Evolutionary conservation across 768 basidiomycete genomes (phyloP).

Genomic region (Lactifluus piperatus): DNA sequence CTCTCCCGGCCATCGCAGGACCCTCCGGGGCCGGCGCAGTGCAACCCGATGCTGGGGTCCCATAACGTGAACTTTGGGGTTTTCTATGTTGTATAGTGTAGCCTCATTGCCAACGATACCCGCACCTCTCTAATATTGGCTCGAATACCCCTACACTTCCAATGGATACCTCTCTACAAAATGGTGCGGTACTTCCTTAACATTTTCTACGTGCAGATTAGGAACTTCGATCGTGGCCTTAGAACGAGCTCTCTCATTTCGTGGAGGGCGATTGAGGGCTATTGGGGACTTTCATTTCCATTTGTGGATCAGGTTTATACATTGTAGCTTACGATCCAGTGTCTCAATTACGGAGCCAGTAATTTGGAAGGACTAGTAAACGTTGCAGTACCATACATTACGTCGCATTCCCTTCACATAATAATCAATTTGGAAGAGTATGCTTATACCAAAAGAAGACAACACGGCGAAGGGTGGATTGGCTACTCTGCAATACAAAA

Average conservation of each 20-base stretch:
- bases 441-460: not conserved
- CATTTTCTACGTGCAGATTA: not conserved
- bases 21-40: not conserved
- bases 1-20: constrained; percentile 11
- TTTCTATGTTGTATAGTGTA: not conserved
- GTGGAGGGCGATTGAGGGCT: not conserved
- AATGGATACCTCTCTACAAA: not conserved
- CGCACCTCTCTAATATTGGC: not conserved
- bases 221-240: not conserved
- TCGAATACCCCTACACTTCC: not conserved
- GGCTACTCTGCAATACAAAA: not conserved
- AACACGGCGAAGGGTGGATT: no score
- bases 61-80: not conserved
- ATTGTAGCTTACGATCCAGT: not conserved
- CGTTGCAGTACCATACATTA: not conserved
- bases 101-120: not conserved
- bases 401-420: not conserved
- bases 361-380: not conserved
- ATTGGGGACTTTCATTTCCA: no score
- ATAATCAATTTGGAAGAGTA: not conserved
- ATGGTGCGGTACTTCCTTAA: not conserved
- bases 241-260: not conserved
- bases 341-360: not conserved
- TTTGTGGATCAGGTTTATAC: no score
- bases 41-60: not conserved